Conservation (phyloP, 805 yeast species). For the Saccharomyces cerevisiae region DNA sequence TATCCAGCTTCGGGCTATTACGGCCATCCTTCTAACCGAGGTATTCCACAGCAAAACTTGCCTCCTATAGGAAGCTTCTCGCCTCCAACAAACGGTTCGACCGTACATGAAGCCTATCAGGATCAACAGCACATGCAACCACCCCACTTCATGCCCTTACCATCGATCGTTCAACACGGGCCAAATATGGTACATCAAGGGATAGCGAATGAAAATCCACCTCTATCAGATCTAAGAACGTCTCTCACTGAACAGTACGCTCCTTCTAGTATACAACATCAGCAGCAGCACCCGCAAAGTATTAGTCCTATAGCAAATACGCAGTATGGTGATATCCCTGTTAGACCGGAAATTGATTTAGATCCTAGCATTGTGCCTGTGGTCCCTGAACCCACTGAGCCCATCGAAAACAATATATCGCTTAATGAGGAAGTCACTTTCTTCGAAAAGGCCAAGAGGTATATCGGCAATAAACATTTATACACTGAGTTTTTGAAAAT, state of each 20-base stretch:
- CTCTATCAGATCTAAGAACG: conserved; percentile 2
- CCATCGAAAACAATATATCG: conserved; percentile 46
- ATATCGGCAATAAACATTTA: conserved; percentile 78
- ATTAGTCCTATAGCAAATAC: conserved; percentile 14
- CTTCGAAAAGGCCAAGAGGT: conserved; percentile 86
- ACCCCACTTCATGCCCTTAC: conserved; percentile 16
- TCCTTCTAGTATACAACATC: conserved; percentile 2
- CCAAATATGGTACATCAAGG: background rate
- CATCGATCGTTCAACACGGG: conserved; percentile 19
- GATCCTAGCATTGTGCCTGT: conserved; percentile 74
- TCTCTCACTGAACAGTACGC: background rate
- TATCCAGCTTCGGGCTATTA: conserved; percentile 5
- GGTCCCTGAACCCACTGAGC: conserved; percentile 73
- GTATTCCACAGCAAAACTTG: conserved; percentile 20
- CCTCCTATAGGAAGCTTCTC: conserved; percentile 34
- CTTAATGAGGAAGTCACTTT: conserved; percentile 79
- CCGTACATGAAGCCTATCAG: conserved; percentile 8
- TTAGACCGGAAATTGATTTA: conserved; percentile 37
- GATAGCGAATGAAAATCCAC: background rate
- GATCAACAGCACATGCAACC: conserved; percentile 14
- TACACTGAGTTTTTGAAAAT: conserved; percentile 89
- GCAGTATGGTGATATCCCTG: conserved; percentile 16
- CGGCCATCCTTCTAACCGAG: background rate
- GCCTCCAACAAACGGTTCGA: conserved; percentile 30
- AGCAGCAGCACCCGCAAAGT: conserved; percentile 17